Base-by-base conservation (phyloP, 352 stramenopile genomes). In the Pythium rishiriense region DNA sequence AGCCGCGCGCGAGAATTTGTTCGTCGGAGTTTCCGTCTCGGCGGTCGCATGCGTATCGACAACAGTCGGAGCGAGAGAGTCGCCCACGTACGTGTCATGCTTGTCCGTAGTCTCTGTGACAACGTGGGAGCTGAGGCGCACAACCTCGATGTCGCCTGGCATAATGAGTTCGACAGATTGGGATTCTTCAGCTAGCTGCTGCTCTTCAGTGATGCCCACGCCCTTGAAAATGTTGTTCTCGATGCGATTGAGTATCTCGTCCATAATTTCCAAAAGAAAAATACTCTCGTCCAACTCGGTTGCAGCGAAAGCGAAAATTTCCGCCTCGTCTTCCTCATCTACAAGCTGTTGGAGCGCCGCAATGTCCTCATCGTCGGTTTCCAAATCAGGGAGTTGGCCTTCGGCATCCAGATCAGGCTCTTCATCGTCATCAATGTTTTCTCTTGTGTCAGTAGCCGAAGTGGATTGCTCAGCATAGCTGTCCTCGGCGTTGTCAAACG, bases 31-130 rank as follows among this genome's bases (percentile, higher is more conserved):
- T 28, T 41, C 45, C n/a, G 37, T 35, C 28, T 28, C 28, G 7
- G 29, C 58, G 7, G 37, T 48, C 8, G 47, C 48, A 37, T 55
- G 33, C 0, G 50, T 56, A 28, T 73, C 66, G 26, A 46, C n/a
- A 1, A 62, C 60, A 2, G 66, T 73, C 2, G 66, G 59, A 14
- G 58, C 61, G 10, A 50, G 60, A 9, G 66, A 73, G 41, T 73
- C 66, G 1, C 59, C 66, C 8, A 58, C 53, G 25, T 54, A 70
- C 11, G 66, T 76, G 12, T 76, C 69, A 19, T 72, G 65, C 35
- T 78, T 79, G 39, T 80, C 72, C 0, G 66, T 72, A 11, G 72
- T 26, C 19, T 78, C 69, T 0, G 70, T 74, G 7, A 61, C 56
- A 8, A 57, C 21, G 15, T 59, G 58, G 0, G 74, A 79, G 12